Conservation (phyloP, 257 asterid genomes). For the Nicotiana otophora region DNA sequence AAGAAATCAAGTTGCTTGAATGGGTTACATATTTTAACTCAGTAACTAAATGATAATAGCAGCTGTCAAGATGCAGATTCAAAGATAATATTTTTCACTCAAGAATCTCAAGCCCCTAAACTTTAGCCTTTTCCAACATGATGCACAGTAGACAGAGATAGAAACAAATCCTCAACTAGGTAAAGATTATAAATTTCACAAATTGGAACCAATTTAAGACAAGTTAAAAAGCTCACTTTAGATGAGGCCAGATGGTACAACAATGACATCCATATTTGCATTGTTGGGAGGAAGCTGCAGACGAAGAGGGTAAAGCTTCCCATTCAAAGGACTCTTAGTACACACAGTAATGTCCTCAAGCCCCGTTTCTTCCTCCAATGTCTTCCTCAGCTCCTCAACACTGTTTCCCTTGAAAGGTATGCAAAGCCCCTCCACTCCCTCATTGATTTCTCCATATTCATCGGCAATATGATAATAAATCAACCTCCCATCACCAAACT, state of each 20-base stretch:
- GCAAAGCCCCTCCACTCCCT: slow-evolving; percentile 56
- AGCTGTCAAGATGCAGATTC: background rate
- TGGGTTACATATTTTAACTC: background rate
- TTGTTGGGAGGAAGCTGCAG: slow-evolving; percentile 95
- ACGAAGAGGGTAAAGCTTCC: slow-evolving; percentile 85
- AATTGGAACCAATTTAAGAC: background rate
- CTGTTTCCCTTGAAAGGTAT: slow-evolving; percentile 58
- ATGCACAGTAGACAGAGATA: background rate
- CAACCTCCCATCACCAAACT: slow-evolving; percentile 59
- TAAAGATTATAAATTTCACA: background rate
- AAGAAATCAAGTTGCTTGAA: background rate
- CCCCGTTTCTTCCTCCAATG: slow-evolving; percentile 60
- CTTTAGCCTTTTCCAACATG: background rate
- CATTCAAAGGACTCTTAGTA: slow-evolving; percentile 64
- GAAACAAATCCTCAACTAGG: no score
- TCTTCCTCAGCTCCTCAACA: slow-evolving; percentile 48
- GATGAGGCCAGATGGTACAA: slow-evolving; percentile 53
- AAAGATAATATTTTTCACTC: background rate
- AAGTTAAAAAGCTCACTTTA: slow-evolving; percentile 25
- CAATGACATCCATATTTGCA: slow-evolving; percentile 58
- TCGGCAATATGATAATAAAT: slow-evolving; percentile 56
- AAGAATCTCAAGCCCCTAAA: background rate
- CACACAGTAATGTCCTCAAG: slow-evolving; percentile 62
- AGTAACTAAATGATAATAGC: background rate
- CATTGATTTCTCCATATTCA: slow-evolving; percentile 65